Conservation (phyloP, 2,329 filamentous ascomycete species). For the Aschersonia sp. region DNA sequence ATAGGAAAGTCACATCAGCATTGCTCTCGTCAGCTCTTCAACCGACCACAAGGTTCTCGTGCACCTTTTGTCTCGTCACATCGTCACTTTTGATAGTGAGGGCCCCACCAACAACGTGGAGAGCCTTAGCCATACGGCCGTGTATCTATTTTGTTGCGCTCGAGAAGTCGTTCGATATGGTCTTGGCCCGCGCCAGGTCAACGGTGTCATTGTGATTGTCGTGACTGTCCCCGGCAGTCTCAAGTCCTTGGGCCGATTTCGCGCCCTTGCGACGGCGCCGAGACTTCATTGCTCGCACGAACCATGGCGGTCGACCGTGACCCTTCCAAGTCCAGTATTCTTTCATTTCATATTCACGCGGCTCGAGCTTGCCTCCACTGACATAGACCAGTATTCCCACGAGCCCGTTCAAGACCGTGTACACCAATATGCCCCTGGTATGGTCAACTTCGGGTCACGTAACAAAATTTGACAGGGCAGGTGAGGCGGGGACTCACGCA, state of each 20-base stretch:
- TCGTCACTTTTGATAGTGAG: too few relatives aligned
- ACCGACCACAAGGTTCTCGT: too few relatives aligned
- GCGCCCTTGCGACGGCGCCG: background rate
- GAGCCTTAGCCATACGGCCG: too few relatives aligned
- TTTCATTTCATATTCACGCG: constrained; percentile 37
- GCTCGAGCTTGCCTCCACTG: constrained; percentile 28
- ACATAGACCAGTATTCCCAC: constrained; percentile 29
- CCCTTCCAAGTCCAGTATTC: constrained; percentile 42
- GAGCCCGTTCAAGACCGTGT: constrained; percentile 33
- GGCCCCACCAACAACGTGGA: too few relatives aligned
- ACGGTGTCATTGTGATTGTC: constrained; percentile 1
- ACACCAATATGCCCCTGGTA: constrained; percentile 36
- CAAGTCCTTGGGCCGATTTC: background rate
- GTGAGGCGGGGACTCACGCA: constrained; percentile 30
- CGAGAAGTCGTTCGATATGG: constrained; percentile 5
- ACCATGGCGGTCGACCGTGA: constrained; percentile 30
- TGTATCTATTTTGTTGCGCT: background rate
- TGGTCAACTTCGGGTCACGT: background rate
- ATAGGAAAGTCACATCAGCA: background rate
- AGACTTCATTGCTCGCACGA: constrained; percentile 22
- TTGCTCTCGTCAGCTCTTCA: background rate
- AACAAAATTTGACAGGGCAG: background rate
- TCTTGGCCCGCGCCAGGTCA: constrained; percentile 2
- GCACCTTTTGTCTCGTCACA: too few relatives aligned
- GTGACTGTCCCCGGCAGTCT: background rate